Percentiles rank a stretch among this genome's conserved stretches.
These are phyloP conservation scores for Parietichytrium sp. DNA, from an alignment of 108 stramenopile species.

Conservation along the genomic window DNA sequence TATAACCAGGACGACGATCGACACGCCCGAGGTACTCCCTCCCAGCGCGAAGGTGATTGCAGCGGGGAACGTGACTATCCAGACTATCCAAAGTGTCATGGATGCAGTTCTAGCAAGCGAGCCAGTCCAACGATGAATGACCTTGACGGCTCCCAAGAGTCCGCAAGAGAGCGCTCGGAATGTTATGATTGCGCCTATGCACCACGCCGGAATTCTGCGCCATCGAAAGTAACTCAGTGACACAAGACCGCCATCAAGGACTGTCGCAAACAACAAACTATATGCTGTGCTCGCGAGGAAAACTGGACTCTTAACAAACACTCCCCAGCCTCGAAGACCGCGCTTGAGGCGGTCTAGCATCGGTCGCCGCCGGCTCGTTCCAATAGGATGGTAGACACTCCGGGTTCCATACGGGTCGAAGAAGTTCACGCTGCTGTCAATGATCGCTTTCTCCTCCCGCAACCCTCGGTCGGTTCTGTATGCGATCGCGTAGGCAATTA, in stretches of 20 bases:
- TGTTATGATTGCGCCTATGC: not conserved
- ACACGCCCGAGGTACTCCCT: not conserved
- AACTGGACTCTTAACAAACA: not conserved
- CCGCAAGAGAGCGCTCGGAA: conserved; percentile 4
- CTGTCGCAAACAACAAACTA: not conserved
- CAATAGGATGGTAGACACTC: conserved; percentile 30
- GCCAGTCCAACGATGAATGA: conserved; percentile 36
- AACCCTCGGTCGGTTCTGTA: conserved; percentile 3
- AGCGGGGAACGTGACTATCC: not conserved
- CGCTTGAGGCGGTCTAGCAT: not conserved
- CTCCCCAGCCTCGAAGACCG: not conserved
- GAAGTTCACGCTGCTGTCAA: conserved; percentile 14
- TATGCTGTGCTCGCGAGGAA: conserved; percentile 12
- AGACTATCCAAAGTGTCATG: conserved; percentile 14
- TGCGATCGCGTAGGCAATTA: not conserved
- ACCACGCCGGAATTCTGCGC: conserved; percentile 16
- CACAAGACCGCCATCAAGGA: not conserved
- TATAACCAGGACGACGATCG: not conserved
- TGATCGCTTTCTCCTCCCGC: not conserved
- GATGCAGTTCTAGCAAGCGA: conserved; percentile 10
- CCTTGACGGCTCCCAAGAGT: not conserved
- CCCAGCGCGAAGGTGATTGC: not conserved
- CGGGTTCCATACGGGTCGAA: conserved; percentile 27
- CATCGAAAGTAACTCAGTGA: conserved; percentile 17
- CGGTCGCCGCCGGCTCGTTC: not conserved